Evolutionary conservation across 805 yeast species (phyloP), one percentile per base, ranked within the genome.

Genomic region (Jamesozyma jinghongensis): DNA sequence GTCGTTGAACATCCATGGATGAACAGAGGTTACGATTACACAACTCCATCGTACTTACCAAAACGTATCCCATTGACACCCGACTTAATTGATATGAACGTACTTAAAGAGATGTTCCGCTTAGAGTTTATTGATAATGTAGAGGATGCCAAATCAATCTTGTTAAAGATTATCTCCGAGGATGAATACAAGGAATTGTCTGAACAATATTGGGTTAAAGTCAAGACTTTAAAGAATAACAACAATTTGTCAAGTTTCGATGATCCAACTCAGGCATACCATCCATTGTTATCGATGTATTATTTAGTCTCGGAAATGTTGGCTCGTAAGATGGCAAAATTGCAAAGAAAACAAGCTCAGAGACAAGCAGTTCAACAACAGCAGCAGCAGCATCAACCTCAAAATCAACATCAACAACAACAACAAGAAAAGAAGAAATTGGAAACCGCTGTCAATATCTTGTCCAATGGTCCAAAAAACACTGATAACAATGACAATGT

Each of bases 1-100:
- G 84, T 92, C 6, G 70, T 84, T 50, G 71, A 73, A 42, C 97
- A 92, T 54, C 95, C 95, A 1, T 92, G 98, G 98, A 85, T 92
- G 90, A 72, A 71, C 41, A 79, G 79, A 57, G 96, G 96, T 28
- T 87, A 74, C 56, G 95, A 86, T 41, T 74, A 74, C 28, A 74
- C 80, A 0, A 33, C 84, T 1, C 71, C 78, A 10, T 77, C 78
- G 34, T 81, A 79, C 56, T 63, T 92, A 31, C 96, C 97, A 0
- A 72, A 70, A 37, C 71, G 99, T 50, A 62, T 67, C 3, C 98
- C 98, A 2, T 63, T 92, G 28, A 54, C 59, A 2, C 40, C 56
- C 2, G 61, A 57, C 18, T 49, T 52, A 49, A 27, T 60, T 18
- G 51, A 66, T 69, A 14, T 64, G 73, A 40, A 85, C 52, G 85